These are phyloP conservation scores for Penicillium italicum DNA, from an alignment of 2,329 filamentous ascomycete species.

Conservation along the genomic window DNA sequence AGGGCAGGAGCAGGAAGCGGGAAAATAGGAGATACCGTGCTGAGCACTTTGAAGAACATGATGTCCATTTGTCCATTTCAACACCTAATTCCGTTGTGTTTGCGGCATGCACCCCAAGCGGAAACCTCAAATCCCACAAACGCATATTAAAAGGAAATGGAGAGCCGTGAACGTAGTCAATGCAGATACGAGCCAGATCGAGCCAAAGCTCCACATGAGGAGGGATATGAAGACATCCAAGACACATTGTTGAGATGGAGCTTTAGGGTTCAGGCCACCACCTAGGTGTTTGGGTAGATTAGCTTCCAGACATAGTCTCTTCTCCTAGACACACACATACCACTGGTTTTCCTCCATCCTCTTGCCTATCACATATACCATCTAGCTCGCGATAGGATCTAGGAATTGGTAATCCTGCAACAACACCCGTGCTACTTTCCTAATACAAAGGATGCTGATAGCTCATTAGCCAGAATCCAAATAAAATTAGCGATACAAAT, in stretches of 20 bases:
- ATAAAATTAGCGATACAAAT: background rate
- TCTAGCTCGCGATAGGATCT: conserved; percentile 45
- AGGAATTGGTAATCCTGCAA: conserved; percentile 42
- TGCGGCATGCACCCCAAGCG: conserved; percentile 49
- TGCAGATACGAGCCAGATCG: conserved; percentile 56
- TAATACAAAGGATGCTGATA: conserved; percentile 48
- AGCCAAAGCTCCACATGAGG: conserved; percentile 56
- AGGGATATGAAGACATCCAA: conserved; percentile 53
- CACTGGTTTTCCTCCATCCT: no score
- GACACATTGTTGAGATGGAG: no score
- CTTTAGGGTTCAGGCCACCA: no score
- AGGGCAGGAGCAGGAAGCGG: background rate
- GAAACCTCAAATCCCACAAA: conserved; percentile 59
- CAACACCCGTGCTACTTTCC: conserved; percentile 42
- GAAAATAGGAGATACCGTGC: conserved; percentile 38
- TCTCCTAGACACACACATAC: no score
- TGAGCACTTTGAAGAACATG: conserved; percentile 52
- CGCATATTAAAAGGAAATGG: conserved; percentile 58
- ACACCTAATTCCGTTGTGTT: conserved; percentile 41
- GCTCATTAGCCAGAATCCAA: conserved; percentile 32
- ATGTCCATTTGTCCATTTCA: conserved; percentile 50
- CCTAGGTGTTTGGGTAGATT: no score
- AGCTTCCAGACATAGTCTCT: no score
- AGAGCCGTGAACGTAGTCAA: conserved; percentile 41
- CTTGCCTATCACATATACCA: no score